Evolutionary conservation across 2,329 filamentous ascomycete genomes (phyloP).

Genomic region (Fusarium sp.): DNA sequence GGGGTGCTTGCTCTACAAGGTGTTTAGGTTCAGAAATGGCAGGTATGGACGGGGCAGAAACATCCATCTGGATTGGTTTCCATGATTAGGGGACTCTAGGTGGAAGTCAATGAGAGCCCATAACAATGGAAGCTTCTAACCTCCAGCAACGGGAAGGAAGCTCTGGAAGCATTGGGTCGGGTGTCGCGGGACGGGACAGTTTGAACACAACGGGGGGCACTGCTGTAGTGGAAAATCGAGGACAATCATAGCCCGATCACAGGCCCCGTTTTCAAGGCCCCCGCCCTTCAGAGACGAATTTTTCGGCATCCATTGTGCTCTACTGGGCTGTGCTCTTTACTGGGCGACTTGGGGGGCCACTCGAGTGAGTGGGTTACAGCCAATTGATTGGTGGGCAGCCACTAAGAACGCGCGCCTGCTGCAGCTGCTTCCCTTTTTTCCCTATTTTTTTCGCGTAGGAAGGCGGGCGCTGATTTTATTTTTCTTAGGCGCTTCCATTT

Average conservation of each 20-base stretch:
- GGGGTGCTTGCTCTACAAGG: neutral
- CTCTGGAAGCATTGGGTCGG: slow-evolving; percentile 3
- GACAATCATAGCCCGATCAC: neutral
- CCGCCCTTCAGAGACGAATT: slow-evolving; percentile 32
- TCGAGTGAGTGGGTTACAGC: slow-evolving; percentile 21
- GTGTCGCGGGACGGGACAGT: slow-evolving; percentile 15
- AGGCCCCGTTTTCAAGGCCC: slow-evolving; percentile 40
- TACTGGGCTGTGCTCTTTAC: slow-evolving; percentile 16
- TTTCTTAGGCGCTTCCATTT: slow-evolving; percentile 37
- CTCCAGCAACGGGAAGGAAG: neutral
- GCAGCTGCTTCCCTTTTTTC: slow-evolving; percentile 44
- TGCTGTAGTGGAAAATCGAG: slow-evolving; percentile 23
- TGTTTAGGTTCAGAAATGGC: slow-evolving; percentile 4
- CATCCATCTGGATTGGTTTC: neutral
- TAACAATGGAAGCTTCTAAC: neutral
- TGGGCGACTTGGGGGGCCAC: slow-evolving; percentile 22
- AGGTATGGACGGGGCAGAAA: neutral
- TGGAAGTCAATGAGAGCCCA: slow-evolving; percentile 16
- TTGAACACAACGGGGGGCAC: neutral
- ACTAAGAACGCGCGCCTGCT: slow-evolving; percentile 41
- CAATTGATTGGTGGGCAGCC: slow-evolving; percentile 29
- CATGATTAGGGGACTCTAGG: slow-evolving; percentile 3
- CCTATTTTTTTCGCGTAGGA: slow-evolving; percentile 14
- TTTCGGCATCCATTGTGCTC: slow-evolving; percentile 27
- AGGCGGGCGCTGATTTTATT: slow-evolving; percentile 31